phyloP scores from a whole-genome alignment of 352 stramenopile species.

The Phytopythium ostracodes region DNA sequence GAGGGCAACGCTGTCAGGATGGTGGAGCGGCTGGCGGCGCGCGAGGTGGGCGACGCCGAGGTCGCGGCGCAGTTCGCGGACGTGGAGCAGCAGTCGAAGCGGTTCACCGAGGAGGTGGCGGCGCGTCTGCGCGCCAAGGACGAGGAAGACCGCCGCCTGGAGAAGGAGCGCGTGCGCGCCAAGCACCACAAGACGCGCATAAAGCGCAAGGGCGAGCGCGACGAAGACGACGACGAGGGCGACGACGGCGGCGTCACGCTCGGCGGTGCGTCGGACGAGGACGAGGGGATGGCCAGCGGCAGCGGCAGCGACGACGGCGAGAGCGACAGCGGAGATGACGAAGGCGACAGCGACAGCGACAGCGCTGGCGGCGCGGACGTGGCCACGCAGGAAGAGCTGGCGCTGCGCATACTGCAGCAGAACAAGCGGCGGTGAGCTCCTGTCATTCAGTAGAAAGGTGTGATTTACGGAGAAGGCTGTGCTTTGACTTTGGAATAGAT shows the following conservation, averaged over 20 bases:
- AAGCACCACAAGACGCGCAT: slow-evolving; percentile 89
- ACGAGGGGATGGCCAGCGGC: slow-evolving; percentile 14
- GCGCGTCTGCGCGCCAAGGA: slow-evolving; percentile 77
- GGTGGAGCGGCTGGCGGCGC: slow-evolving; percentile 54
- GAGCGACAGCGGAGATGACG: slow-evolving; percentile 20
- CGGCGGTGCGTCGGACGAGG: slow-evolving; percentile 15
- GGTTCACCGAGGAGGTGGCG: slow-evolving; percentile 60
- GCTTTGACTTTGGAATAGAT: too few species aligned
- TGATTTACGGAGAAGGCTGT: too few species aligned
- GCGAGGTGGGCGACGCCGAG: slow-evolving; percentile 30
- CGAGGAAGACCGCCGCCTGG: slow-evolving; percentile 64
- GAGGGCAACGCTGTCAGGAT: slow-evolving; percentile 83
- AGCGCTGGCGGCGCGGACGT: slow-evolving; percentile 35
- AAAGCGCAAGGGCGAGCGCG: slow-evolving; percentile 76
- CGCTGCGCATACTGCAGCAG: slow-evolving; percentile 68
- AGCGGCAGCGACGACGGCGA: slow-evolving; percentile 23
- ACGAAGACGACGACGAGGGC: slow-evolving; percentile 33
- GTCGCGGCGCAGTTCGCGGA: slow-evolving; percentile 40
- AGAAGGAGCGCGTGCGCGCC: slow-evolving; percentile 85
- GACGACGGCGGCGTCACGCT: slow-evolving; percentile 16
- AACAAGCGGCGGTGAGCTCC: slow-evolving; percentile 25
- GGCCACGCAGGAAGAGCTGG: slow-evolving; percentile 74
- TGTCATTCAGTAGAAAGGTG: too few species aligned
- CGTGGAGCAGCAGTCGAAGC: slow-evolving; percentile 58
- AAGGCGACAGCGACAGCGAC: slow-evolving; percentile 15